These are phyloP conservation scores for Penicillium sp. DNA, from an alignment of 2,329 filamentous ascomycete species.

Conservation along the genomic window DNA sequence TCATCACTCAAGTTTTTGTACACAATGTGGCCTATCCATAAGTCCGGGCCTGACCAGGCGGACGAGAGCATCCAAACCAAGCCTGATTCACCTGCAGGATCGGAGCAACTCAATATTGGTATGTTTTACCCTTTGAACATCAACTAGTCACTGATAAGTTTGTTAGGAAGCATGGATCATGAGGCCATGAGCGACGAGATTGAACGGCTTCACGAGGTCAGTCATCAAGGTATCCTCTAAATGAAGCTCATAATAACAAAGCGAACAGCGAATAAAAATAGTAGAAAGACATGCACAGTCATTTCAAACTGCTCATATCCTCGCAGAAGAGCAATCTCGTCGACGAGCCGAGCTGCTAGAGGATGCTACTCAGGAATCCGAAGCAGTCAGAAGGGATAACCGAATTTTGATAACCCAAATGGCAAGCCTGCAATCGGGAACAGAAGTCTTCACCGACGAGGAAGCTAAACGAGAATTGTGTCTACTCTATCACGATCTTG, in stretches of 20 bases:
- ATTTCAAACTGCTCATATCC: background rate
- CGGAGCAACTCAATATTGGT: background rate
- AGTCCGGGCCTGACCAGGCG: background rate
- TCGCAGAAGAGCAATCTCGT: conserved; percentile 6
- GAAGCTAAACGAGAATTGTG: conserved; percentile 10
- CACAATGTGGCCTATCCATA: background rate
- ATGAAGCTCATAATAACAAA: background rate
- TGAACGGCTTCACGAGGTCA: background rate
- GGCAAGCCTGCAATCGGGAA: background rate
- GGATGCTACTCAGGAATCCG: background rate
- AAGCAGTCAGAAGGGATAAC: conserved; percentile 1
- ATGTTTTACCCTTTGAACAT: background rate
- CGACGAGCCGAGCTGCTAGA: conserved; percentile 4
- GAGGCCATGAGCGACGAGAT: background rate
- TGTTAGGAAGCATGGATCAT: background rate
- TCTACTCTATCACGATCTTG: conserved; percentile 10
- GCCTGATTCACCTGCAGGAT: background rate
- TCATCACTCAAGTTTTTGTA: background rate
- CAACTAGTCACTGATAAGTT: background rate
- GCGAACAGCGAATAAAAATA: background rate
- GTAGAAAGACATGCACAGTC: background rate
- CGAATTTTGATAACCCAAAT: conserved; percentile 2
- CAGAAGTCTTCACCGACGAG: conserved; percentile 15
- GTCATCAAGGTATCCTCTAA: background rate
- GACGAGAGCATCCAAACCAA: background rate